phyloP scores from a whole-genome alignment of 257 asterid species.

The Apocynum venetum region DNA sequence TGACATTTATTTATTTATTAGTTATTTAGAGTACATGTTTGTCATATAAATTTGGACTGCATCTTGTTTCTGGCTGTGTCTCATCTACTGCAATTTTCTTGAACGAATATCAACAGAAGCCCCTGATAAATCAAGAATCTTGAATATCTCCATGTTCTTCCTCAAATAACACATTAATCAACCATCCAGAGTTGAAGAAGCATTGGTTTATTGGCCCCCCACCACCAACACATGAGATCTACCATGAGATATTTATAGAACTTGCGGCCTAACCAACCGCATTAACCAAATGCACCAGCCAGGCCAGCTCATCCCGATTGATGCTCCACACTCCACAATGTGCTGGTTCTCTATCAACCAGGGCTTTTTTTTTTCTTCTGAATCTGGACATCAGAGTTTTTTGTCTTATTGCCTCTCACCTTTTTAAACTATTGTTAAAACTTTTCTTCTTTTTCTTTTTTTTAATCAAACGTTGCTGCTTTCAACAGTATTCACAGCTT shows the following conservation, averaged over 20 bases:
- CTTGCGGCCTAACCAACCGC: background rate
- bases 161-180: too few species aligned
- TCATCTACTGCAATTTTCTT: too few species aligned
- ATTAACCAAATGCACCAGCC: background rate
- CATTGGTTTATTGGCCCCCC: too few species aligned
- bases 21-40: too few species aligned
- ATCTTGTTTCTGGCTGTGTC: too few species aligned
- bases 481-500: constrained; percentile 18
- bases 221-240: too few species aligned
- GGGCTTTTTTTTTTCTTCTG: background rate
- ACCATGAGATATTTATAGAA: background rate
- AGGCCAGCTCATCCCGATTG: background rate
- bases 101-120: too few species aligned
- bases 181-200: too few species aligned
- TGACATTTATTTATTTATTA: background rate
- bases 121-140: too few species aligned
- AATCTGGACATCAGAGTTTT: background rate
- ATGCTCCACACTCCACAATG: background rate
- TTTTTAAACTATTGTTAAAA: too few species aligned
- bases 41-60: background rate
- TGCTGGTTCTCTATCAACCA: constrained; percentile 10
- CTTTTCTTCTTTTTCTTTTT: background rate
- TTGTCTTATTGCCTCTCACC: background rate
- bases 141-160: too few species aligned
- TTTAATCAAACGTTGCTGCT: background rate